These are phyloP conservation scores for Lactarius indigo DNA, from an alignment of 768 basidiomycete species.

Conservation along the genomic window DNA sequence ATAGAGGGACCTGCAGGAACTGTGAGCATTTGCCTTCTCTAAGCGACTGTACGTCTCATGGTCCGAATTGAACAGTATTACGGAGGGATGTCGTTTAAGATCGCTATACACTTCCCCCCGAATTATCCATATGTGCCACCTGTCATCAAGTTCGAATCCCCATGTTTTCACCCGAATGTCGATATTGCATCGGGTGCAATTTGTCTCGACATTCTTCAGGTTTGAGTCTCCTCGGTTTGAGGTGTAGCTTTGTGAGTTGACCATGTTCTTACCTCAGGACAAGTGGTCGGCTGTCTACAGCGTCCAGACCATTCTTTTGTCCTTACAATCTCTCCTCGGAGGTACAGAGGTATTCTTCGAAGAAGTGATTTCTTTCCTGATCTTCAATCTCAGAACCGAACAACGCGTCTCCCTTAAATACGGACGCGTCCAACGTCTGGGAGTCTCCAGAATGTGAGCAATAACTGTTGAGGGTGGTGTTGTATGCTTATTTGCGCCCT, in stretches of 20 bases:
- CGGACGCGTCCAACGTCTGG: constrained; percentile 85
- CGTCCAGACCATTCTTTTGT: constrained; percentile 85
- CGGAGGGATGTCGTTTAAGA: constrained; percentile 73
- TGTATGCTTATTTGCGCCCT: constrained; percentile 12
- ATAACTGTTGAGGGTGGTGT: background rate
- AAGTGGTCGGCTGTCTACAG: constrained; percentile 94
- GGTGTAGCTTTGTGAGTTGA: constrained; percentile 6
- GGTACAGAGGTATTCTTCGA: constrained; percentile 44
- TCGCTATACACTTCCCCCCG: constrained; percentile 78
- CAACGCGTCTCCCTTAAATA: constrained; percentile 86
- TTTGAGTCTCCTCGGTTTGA: constrained; percentile 28
- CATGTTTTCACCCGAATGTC: constrained; percentile 90
- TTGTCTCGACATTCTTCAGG: constrained; percentile 87
- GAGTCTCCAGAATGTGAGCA: constrained; percentile 57
- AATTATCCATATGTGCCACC: constrained; percentile 90
- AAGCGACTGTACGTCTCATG: constrained; percentile 4
- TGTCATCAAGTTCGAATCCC: constrained; percentile 81
- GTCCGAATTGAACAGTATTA: constrained; percentile 53
- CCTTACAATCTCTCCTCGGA: constrained; percentile 82
- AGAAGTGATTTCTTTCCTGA: background rate
- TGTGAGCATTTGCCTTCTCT: constrained; percentile 39
- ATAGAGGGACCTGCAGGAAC: constrained; percentile 80
- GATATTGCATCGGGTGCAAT: constrained; percentile 74
- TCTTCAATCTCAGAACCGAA: constrained; percentile 65
- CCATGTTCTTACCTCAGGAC: constrained; percentile 45